These are phyloP conservation scores for Boeremia exigua DNA, from an alignment of 2,329 filamentous ascomycete genomes.

Conservation along the genomic window DNA sequence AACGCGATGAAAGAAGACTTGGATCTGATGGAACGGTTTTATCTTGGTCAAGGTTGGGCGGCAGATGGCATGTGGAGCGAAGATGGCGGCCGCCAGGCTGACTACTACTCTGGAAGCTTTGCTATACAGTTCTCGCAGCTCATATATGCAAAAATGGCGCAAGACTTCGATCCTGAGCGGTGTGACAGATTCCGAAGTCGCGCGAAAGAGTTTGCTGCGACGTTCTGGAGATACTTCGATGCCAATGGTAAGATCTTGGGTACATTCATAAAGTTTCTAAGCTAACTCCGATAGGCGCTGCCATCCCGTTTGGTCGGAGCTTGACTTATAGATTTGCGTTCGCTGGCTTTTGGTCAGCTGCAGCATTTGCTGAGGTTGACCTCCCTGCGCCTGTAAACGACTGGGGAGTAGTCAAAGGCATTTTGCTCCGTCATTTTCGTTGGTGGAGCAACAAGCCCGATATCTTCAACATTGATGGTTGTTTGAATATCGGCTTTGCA, in stretches of 20 bases:
- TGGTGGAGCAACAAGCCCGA: slow-evolving; percentile 55
- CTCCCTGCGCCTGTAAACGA: slow-evolving; percentile 49
- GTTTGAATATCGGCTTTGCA: slow-evolving; percentile 56
- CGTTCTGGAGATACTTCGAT: slow-evolving; percentile 59
- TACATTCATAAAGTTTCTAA: background rate
- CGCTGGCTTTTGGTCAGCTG: slow-evolving; percentile 57
- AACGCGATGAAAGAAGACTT: slow-evolving; percentile 52
- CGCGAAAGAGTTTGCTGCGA: slow-evolving; percentile 51
- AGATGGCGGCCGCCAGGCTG: slow-evolving; percentile 50
- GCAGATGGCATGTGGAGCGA: slow-evolving; percentile 55
- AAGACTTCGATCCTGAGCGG: slow-evolving; percentile 50
- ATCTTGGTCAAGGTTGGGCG: slow-evolving; percentile 56
- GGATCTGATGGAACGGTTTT: slow-evolving; percentile 54
- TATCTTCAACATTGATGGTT: slow-evolving; percentile 59
- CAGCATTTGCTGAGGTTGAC: slow-evolving; percentile 52
- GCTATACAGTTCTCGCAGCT: slow-evolving; percentile 61
- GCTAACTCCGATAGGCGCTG: slow-evolving; percentile 48
- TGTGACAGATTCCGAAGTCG: slow-evolving; percentile 47
- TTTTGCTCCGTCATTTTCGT: slow-evolving; percentile 57
- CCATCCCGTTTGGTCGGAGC: slow-evolving; percentile 60
- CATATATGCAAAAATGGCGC: slow-evolving; percentile 54
- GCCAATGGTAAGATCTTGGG: slow-evolving; percentile 43
- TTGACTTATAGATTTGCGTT: slow-evolving; percentile 61
- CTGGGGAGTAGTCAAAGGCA: slow-evolving; percentile 55
- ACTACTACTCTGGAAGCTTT: slow-evolving; percentile 63